phyloP scores from a whole-genome alignment of 2,329 filamentous ascomycete species.

The Cladosporium velox region DNA sequence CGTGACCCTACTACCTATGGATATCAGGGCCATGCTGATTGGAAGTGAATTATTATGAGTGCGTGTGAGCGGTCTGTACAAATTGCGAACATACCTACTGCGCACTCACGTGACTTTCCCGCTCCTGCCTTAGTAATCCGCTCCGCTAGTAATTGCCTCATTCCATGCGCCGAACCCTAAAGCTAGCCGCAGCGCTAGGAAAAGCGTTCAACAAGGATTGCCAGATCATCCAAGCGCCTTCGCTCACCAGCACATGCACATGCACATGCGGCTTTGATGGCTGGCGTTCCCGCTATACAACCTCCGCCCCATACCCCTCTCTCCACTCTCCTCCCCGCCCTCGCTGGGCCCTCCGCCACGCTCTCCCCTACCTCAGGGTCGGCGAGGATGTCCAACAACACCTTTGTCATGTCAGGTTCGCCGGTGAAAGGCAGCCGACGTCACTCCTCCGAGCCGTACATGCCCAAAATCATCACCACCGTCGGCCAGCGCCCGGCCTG shows the following conservation, averaged over 20 bases:
- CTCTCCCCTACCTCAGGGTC: constrained; percentile 9
- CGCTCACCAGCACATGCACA: neutral
- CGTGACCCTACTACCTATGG: neutral
- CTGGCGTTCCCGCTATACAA: neutral
- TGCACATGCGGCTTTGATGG: constrained; percentile 15
- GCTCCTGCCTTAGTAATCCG: neutral
- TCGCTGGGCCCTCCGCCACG: constrained; percentile 6
- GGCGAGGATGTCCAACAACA: constrained; percentile 57
- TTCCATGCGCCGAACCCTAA: neutral
- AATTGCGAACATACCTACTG: too few relatives aligned
- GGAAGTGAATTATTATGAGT: neutral
- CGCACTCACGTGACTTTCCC: neutral
- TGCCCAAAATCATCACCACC: constrained; percentile 72
- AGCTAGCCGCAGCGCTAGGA: constrained; percentile 1
- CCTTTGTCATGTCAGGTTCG: constrained; percentile 89
- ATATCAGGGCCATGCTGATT: neutral
- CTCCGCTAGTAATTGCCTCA: neutral
- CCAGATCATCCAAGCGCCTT: neutral
- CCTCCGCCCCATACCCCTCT: constrained; percentile 15
- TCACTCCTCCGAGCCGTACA: constrained; percentile 70
- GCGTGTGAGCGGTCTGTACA: too few relatives aligned
- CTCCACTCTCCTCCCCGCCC: constrained; percentile 8
- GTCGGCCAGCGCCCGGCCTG: constrained; percentile 75
- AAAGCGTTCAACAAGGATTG: constrained; percentile 15
- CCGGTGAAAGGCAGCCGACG: constrained; percentile 65